Evolutionary conservation across 1,284 basidiomycete genomes (phyloP), one percentile per base, ranked within the genome.

Genomic region (Fistulinella cinereoalba): DNA sequence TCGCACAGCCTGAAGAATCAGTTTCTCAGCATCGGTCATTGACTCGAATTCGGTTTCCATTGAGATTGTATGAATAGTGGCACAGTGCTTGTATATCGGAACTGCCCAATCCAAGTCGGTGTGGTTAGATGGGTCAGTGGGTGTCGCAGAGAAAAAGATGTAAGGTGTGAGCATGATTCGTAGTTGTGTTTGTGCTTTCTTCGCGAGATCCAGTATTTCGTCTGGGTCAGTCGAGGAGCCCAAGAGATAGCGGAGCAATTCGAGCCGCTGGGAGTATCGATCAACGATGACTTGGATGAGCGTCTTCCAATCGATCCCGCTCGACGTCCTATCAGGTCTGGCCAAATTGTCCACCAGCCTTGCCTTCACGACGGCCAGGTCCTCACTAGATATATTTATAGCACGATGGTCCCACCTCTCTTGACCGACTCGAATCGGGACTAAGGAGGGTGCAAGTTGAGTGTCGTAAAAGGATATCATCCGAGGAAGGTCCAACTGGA

Each of bases 241-340:
- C 18, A 79, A 57, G 11, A 73, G 55, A 51, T 71, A 57, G 3
- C 53, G 65, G 2, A 70, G 51, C 9, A 70, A 46, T 46, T 78
- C 71, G 18, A 80, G 57, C 2, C 77, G 63, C 23, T 66, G 61
- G 0, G 61, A 66, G 39, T 71, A 75, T 18, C 77, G 68, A 32
- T 76, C 69, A 3, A 71, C 62, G 4, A 76, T 57, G 23, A 71
- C 64, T 19, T 66, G 66, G n/a, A 69, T 38, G 24, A 79, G 57
- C 2, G 65, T 64, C 29, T 51, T 54, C 77, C 78, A 79, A 51
- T 78, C 71, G 4, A 76, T 53, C 0, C 70, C 70, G 36, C 69
- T 73, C 2, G 53, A 50, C 0, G 41, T 36, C 13, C 46, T 39
- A 25, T 47, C 9, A 2, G 49, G 47, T 21, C 47, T 40, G 15